These are phyloP conservation scores for Micractinium sp. DNA, from an alignment of 139 green algal species.

Conservation along the genomic window DNA sequence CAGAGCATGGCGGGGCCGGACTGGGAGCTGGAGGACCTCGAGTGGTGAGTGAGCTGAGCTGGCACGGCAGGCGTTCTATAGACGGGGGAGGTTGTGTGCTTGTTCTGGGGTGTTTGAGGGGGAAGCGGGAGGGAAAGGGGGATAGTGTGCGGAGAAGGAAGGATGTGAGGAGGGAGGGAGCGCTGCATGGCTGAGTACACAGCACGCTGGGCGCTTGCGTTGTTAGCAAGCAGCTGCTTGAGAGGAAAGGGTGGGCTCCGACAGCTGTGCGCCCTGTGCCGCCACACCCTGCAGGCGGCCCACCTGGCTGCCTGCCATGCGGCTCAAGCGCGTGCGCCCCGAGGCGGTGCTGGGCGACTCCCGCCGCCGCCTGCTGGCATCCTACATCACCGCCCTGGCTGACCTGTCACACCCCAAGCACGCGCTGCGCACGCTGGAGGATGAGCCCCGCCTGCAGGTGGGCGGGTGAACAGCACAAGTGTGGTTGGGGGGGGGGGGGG, in stretches of 20 bases:
- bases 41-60: constrained; percentile 52
- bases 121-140: no score
- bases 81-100: background rate
- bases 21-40: constrained; percentile 80
- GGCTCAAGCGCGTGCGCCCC: constrained; percentile 15
- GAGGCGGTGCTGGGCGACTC: constrained; percentile 34
- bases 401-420: constrained; percentile 64
- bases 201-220: background rate
- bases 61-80: no score
- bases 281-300: constrained; percentile 57
- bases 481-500: background rate
- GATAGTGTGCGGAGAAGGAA: no score
- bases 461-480: background rate
- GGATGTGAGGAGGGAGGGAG: background rate
- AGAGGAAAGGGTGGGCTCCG: background rate
- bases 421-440: constrained; percentile 42
- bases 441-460: constrained; percentile 36
- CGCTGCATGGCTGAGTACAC: background rate
- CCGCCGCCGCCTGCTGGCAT: constrained; percentile 23
- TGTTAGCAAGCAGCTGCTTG: no score
- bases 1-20: constrained; percentile 69
- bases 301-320: constrained; percentile 71
- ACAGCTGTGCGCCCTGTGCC: background rate
- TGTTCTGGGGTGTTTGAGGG: no score
- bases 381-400: constrained; percentile 53